phyloP scores from a whole-genome alignment of 345 rosid species.

The sweet orange (Citrus sinensis) region DNA sequence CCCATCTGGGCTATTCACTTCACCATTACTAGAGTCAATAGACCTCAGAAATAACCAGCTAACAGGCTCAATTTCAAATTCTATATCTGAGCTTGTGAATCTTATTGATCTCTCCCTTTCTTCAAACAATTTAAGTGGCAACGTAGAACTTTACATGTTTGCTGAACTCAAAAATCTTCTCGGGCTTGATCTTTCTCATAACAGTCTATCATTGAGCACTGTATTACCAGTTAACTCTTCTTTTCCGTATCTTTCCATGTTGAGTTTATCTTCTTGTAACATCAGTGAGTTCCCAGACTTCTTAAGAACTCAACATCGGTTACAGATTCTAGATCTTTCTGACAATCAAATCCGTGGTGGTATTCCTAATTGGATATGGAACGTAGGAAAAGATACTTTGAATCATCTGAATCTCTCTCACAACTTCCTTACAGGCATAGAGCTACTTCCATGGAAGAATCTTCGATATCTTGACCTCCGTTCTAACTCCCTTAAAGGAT shows the following conservation, averaged over 20 bases:
- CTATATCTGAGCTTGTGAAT: background rate
- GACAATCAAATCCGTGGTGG: background rate
- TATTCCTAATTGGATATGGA: background rate
- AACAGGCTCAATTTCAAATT: constrained; percentile 14
- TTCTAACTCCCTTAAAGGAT: constrained; percentile 16
- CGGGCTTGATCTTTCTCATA: constrained; percentile 7
- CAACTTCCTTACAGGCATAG: constrained; percentile 14
- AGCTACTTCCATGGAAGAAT: background rate
- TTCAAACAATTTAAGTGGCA: constrained; percentile 21
- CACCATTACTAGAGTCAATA: background rate
- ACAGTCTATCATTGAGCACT: background rate
- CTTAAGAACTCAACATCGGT: background rate
- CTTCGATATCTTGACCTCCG: constrained; percentile 15
- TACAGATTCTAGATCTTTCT: background rate
- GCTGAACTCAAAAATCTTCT: constrained; percentile 13
- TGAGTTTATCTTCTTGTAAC: background rate
- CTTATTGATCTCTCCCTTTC: background rate
- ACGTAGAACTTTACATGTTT: constrained; percentile 13
- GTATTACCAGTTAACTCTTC: background rate
- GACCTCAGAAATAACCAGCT: background rate
- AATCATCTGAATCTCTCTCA: background rate
- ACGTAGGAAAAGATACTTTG: background rate
- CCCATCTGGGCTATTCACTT: background rate
- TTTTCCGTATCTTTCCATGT: background rate
- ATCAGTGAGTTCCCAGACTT: background rate